Evolutionary conservation across 2,329 filamentous ascomycete species (phyloP).

Genomic region (Talaromyces pinophilus): DNA sequence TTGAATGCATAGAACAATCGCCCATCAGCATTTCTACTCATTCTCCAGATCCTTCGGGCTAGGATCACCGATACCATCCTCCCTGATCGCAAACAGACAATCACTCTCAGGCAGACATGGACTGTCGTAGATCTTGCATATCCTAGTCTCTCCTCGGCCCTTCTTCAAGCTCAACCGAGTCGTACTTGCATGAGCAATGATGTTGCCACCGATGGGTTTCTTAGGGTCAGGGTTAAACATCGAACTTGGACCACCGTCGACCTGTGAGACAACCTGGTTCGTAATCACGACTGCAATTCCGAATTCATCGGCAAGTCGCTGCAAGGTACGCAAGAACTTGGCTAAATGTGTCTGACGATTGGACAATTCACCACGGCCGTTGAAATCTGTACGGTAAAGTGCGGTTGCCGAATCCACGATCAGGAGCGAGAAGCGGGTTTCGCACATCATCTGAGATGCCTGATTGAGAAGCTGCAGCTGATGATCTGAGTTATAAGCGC

Average conservation of each 20-base stretch:
- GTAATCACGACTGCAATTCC: constrained; percentile 98
- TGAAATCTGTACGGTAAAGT: constrained; percentile 93
- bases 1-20: background rate
- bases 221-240: constrained; percentile 99
- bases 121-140: constrained; percentile 99
- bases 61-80: constrained; percentile 95
- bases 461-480: constrained; percentile 93
- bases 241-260: constrained; percentile 89
- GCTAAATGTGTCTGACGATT: constrained; percentile 68
- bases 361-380: constrained; percentile 95
- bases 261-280: constrained; percentile 97
- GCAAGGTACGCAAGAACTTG: constrained; percentile 52
- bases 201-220: constrained; percentile 98
- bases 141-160: constrained; percentile 88
- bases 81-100: constrained; percentile 93
- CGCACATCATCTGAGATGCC: constrained; percentile 98
- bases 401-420: constrained; percentile 96
- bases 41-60: constrained; percentile 94
- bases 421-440: constrained; percentile 93
- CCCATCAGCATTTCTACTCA: constrained; percentile 50
- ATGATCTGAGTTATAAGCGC: constrained; percentile 98
- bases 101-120: constrained; percentile 96
- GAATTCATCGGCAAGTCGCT: constrained; percentile 67
- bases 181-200: constrained; percentile 96
- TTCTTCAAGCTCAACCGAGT: constrained; percentile 95